Percentiles rank a stretch among this genome's conserved stretches.
These are phyloP conservation scores for Pseudotsuga menziesii DNA, from an alignment of 75 land plant genomes.

Conservation along the genomic window DNA sequence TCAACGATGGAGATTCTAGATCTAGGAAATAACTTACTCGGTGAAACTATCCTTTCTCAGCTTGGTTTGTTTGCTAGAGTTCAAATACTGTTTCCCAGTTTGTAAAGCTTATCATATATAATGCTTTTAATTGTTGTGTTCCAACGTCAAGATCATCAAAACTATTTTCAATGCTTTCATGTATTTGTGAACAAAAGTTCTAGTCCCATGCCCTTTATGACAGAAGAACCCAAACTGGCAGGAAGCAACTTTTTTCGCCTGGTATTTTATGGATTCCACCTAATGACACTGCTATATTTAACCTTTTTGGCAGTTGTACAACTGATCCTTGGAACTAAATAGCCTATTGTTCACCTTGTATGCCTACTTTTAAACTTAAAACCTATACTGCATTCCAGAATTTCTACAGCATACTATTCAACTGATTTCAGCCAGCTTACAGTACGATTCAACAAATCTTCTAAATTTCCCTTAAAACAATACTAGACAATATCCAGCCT, in stretches of 20 bases:
- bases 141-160: neutral
- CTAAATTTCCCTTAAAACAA: neutral
- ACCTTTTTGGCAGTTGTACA: neutral
- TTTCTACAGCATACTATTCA: neutral
- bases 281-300: neutral
- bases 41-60: slow-evolving; percentile 14
- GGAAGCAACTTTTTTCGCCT: too few species aligned
- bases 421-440: neutral
- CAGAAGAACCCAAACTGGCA: neutral
- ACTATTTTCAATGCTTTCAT: neutral
- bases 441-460: neutral
- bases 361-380: neutral
- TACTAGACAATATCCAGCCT: neutral
- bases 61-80: slow-evolving; percentile 17
- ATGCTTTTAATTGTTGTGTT: neutral
- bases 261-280: too few species aligned
- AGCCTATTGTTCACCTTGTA: neutral
- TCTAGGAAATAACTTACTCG: slow-evolving; percentile 13
- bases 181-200: neutral
- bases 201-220: neutral
- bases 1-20: slow-evolving; percentile 12
- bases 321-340: neutral
- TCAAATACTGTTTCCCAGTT: slow-evolving; percentile 7
- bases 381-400: neutral
- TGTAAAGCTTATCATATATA: neutral